Percentiles rank a stretch among this genome's conserved stretches.
These are phyloP conservation scores for Astraeus odoratus DNA, from an alignment of 768 basidiomycete genomes.

Conservation along the genomic window DNA sequence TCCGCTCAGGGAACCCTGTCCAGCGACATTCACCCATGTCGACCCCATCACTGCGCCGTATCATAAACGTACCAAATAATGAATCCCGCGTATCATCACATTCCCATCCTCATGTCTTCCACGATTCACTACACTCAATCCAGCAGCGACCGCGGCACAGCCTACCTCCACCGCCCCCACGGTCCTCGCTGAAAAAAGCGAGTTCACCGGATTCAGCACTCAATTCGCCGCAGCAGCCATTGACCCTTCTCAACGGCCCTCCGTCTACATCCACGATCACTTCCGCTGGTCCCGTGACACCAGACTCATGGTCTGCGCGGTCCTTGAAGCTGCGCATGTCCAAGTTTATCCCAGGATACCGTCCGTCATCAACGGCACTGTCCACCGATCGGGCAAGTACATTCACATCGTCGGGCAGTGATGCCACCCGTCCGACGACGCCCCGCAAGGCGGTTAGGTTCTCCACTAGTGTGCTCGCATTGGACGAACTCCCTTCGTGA, in stretches of 20 bases:
- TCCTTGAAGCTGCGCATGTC: constrained; percentile 47
- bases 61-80: constrained; percentile 22
- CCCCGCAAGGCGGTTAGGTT: constrained; percentile 60
- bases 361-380: constrained; percentile 30
- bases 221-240: constrained; percentile 14
- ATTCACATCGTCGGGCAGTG: constrained; percentile 26
- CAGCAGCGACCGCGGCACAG: constrained; percentile 18
- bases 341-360: constrained; percentile 40
- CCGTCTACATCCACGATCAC: constrained; percentile 31
- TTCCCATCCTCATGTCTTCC: constrained; percentile 25
- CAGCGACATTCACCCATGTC: constrained; percentile 16
- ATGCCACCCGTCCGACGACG: constrained; percentile 33
- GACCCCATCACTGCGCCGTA: constrained; percentile 10
- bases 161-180: constrained; percentile 51
- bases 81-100: constrained; percentile 9
- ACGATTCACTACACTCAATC: constrained; percentile 14
- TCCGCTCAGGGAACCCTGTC: constrained; percentile 33
- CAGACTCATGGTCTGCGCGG: constrained; percentile 24
- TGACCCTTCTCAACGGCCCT: constrained; percentile 8
- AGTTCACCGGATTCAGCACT: constrained; percentile 19
- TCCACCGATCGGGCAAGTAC: constrained; percentile 29
- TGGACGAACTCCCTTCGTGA: constrained; percentile 17
- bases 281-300: constrained; percentile 24
- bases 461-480: constrained; percentile 36
- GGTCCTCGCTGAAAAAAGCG: constrained; percentile 61